Conservation (phyloP, 148 eudicot genomes). For the Agrostemma githago region DNA sequence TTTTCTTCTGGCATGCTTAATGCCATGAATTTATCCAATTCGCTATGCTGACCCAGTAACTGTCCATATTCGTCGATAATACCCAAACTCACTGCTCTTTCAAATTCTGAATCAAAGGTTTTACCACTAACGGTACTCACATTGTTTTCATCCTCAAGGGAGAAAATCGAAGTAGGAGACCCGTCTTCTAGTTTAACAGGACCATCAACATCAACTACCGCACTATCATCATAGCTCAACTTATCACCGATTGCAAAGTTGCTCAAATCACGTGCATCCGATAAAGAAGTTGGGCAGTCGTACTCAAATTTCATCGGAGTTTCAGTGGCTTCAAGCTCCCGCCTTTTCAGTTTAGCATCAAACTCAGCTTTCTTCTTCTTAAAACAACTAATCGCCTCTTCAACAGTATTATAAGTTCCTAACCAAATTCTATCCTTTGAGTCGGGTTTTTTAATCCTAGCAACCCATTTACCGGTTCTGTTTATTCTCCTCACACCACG, state of each 20-base stretch:
- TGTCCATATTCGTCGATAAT: constrained; percentile 26
- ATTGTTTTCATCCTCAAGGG: neutral
- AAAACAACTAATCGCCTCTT: neutral
- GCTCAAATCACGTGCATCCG: neutral
- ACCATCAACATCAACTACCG: neutral
- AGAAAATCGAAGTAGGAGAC: neutral
- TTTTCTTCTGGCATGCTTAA: neutral
- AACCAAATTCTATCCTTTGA: constrained; percentile 1
- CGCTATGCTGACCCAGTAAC: constrained; percentile 24
- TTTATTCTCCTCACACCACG: neutral
- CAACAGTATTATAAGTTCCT: neutral
- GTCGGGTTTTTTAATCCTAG: neutral
- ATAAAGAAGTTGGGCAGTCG: neutral
- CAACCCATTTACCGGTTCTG: neutral
- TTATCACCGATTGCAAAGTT: neutral
- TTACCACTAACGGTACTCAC: neutral
- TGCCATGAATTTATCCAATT: constrained; percentile 19
- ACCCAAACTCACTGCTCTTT: constrained; percentile 17
- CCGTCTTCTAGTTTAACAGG: constrained; percentile 2
- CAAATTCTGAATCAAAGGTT: neutral
- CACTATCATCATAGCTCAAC: neutral
- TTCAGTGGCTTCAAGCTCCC: neutral
- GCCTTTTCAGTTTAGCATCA: neutral
- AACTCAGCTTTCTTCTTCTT: neutral
- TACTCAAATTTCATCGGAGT: neutral